Percentiles rank a stretch among this genome's conserved stretches.
phyloP scores from a whole-genome alignment of 2,329 filamentous ascomycete genomes.

The Botrytis fragariae region DNA sequence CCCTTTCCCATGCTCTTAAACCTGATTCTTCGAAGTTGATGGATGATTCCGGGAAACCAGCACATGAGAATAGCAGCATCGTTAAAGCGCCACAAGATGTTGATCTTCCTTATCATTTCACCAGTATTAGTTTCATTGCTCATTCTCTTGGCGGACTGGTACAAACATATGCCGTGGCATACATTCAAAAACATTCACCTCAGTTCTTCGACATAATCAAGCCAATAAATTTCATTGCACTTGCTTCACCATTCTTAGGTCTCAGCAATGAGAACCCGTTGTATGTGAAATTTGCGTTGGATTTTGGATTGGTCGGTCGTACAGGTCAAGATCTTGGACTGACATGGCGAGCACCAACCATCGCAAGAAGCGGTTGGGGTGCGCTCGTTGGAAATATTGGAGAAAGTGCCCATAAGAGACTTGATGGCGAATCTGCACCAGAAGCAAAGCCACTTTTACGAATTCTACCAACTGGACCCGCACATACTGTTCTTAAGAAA shows the following conservation, averaged over 20 bases:
- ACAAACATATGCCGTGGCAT: constrained; percentile 92
- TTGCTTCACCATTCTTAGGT: constrained; percentile 85
- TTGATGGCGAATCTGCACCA: constrained; percentile 62
- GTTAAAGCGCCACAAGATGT: constrained; percentile 44
- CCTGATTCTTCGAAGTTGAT: constrained; percentile 40
- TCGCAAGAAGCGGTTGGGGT: constrained; percentile 83
- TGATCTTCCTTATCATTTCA: constrained; percentile 72
- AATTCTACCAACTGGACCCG: constrained; percentile 87
- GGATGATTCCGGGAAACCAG: constrained; percentile 47
- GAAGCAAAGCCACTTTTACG: constrained; percentile 85
- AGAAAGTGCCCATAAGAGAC: constrained; percentile 60
- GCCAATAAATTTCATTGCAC: constrained; percentile 84
- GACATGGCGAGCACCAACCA: constrained; percentile 87
- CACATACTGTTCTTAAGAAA: constrained; percentile 79
- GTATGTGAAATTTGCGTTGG: constrained; percentile 94
- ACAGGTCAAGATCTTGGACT: constrained; percentile 93
- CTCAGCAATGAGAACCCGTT: constrained; percentile 96
- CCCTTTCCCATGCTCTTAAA: constrained; percentile 43
- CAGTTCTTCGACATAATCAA: constrained; percentile 82
- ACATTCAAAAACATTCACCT: constrained; percentile 94
- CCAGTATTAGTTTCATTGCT: constrained; percentile 91
- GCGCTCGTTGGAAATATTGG: constrained; percentile 81
- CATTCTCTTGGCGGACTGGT: constrained; percentile 88
- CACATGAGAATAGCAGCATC: constrained; percentile 62
- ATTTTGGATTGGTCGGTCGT: constrained; percentile 93